Conservation (phyloP, 2,329 filamentous ascomycete species). For the Sclerotinia minor region DNA sequence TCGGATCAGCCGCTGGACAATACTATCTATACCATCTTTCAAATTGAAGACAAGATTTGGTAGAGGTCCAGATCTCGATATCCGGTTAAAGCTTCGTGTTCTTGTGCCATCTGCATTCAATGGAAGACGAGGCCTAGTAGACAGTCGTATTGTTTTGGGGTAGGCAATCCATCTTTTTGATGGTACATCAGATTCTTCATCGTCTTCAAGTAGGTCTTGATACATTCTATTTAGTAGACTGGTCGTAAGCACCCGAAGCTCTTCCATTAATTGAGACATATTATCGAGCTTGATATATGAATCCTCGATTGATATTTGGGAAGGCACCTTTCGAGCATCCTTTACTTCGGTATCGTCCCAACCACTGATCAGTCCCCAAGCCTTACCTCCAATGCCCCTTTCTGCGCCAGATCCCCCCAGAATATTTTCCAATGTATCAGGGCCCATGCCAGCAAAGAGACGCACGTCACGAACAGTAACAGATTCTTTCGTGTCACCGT, state of each 20-base stretch:
- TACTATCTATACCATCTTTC: slow-evolving; percentile 54
- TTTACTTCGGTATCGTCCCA: slow-evolving; percentile 75
- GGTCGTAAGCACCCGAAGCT: slow-evolving; percentile 66
- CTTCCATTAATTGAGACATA: slow-evolving; percentile 61
- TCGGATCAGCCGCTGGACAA: slow-evolving; percentile 68
- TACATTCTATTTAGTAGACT: slow-evolving; percentile 79
- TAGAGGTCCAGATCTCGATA: slow-evolving; percentile 72
- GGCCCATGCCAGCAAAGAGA: slow-evolving; percentile 60
- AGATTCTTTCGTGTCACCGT: slow-evolving; percentile 52
- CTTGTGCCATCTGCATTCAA: slow-evolving; percentile 55
- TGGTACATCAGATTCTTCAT: slow-evolving; percentile 29
- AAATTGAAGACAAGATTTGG: slow-evolving; percentile 73
- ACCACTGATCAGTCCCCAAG: slow-evolving; percentile 81
- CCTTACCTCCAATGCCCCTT: slow-evolving; percentile 67
- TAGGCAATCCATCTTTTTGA: slow-evolving; percentile 67
- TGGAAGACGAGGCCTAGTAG: slow-evolving; percentile 64
- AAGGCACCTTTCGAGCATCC: slow-evolving; percentile 68
- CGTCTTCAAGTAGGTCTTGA: slow-evolving; percentile 63
- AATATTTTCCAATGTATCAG: slow-evolving; percentile 65
- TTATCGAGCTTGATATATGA: slow-evolving; percentile 75
- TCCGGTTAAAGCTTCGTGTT: slow-evolving; percentile 63
- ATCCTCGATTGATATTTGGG: slow-evolving; percentile 93
- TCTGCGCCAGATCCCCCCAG: slow-evolving; percentile 69
- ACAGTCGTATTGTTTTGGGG: slow-evolving; percentile 78
- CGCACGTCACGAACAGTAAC: slow-evolving; percentile 69